Base-by-base conservation (phyloP, 768 basidiomycete species). In the Lentinula aciculospora region DNA sequence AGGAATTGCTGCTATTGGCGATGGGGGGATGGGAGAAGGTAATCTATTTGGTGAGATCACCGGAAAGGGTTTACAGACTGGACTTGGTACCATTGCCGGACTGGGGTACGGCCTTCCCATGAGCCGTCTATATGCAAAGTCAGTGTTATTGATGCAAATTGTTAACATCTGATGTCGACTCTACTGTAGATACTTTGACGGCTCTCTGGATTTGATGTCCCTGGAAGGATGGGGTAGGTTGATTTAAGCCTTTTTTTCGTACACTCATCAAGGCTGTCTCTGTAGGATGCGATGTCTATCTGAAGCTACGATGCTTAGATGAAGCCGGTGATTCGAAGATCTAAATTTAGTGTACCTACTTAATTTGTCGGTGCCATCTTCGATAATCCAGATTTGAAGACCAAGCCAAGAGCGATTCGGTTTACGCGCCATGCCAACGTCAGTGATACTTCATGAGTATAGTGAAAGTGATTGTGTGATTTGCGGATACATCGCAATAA, bases 11-110 rank as follows among this genome's bases (percentile, higher is more conserved):
- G 82, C 82, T 27, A 72, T 88, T 37, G 81, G 73, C 12, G 72
- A 67, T 2, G 61, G 61, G 3, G 67, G 67, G 9, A 68, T 69
- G 40, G 76, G 77, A 9, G 77, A 78, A 47, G 76, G 72, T 2
- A 80, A 81, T 63, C 67, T 94, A 34, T 92, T 94, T 64, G 79
- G 81, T 21, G 91, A 91, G 67, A 90, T 94, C 23, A 84, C 89
- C 2, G 81, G 82, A 0, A 86, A 87, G 64, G 88, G 89, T 6
- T 64, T 94, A 39, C 87, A 91, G 66, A 84, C 83, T 8, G 90
- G 89, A 13, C 74, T 94, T 65, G 93, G 93, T n/a, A 92, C 91
- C 3, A 89, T 95, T 58, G 92, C 93, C 6, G 93, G 93, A 0
- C 71, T 95, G 29, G 93, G 93, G 2, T 95, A 94, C 62, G 93